Base-by-base conservation (phyloP, 1,284 basidiomycete genomes). In the Agaricales sp. region DNA sequence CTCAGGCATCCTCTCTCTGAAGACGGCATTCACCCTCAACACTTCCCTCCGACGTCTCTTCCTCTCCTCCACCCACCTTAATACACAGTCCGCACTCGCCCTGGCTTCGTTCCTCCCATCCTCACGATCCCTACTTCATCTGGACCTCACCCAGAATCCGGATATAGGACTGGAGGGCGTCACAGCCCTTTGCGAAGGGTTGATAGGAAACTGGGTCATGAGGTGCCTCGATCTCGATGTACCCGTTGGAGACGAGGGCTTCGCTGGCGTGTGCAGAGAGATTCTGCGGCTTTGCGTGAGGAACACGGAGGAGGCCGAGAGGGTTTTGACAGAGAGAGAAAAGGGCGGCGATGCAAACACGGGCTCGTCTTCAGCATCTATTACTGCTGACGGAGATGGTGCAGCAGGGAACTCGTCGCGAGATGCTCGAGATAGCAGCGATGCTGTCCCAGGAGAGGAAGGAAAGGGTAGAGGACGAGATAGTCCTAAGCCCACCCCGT, bases 211-310 rank as follows among this genome's bases (percentile, higher is more conserved):
- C 60, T 76, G 79, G 47, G 75, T 81, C 14, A 82, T 99, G 70
- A 76, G 95, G 0, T 99, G 95, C 61, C 71, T 99, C 46, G 95
- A 99, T 66, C 65, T 99, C 43, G 89, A 92, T 57, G 92, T 98
- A 30, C 90, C 89, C 2, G 85, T 91, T 0, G 90, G 85, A 45
- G 84, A 94, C 52, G 87, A 92, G 50, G 86, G 87, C 57, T 88
- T 92, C 66, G 88, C 92, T n/a, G 74, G 75, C 78, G n/a, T 43
- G n/a, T 43, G 41, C 41, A 8, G 41, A 11, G 41, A 21, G 41
- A 43, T 43, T 11, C 41, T 43, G 8, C 8, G 20, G 41, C 8
- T n/a, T 19, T 43, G 41, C 18, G 41, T 43, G n/a, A 43, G 94
- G 51, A 96, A 96, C 58, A 96, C 91, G 0, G 92, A 96, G 62